phyloP scores from a whole-genome alignment of 2,329 filamentous ascomycete species.

The Orbilia blumenaviensis region DNA sequence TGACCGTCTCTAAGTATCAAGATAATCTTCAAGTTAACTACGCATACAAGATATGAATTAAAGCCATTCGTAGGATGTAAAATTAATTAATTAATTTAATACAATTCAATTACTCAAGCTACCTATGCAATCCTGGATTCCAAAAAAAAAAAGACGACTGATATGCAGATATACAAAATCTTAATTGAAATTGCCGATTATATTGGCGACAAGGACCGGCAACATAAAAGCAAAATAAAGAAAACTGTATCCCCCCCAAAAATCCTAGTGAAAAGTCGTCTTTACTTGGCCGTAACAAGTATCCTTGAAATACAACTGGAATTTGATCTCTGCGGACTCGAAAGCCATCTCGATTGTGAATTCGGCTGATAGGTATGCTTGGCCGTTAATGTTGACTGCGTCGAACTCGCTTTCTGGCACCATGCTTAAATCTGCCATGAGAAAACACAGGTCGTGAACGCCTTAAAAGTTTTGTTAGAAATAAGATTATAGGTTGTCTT shows the following conservation, averaged over 20 bases:
- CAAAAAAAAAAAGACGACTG: no score
- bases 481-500: not conserved
- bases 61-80: no score
- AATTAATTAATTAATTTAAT: no score
- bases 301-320: conserved; percentile 52
- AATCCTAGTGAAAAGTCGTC: conserved; percentile 48
- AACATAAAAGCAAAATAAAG: not conserved
- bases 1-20: no score
- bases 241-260: not conserved
- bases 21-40: no score
- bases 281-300: conserved; percentile 52
- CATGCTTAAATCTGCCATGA: conserved; percentile 51
- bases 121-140: no score
- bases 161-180: not conserved
- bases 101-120: no score
- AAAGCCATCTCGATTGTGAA: conserved; percentile 51
- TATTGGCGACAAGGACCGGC: not conserved
- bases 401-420: conserved; percentile 44
- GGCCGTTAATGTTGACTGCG: conserved; percentile 38
- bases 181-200: not conserved
- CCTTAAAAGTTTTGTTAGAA: conserved; percentile 24
- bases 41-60: no score
- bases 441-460: conserved; percentile 48
- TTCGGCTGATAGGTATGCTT: conserved; percentile 40
- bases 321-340: conserved; percentile 51